Base-by-base conservation (phyloP, 2,329 filamentous ascomycete genomes). In the Capronia coronata region DNA sequence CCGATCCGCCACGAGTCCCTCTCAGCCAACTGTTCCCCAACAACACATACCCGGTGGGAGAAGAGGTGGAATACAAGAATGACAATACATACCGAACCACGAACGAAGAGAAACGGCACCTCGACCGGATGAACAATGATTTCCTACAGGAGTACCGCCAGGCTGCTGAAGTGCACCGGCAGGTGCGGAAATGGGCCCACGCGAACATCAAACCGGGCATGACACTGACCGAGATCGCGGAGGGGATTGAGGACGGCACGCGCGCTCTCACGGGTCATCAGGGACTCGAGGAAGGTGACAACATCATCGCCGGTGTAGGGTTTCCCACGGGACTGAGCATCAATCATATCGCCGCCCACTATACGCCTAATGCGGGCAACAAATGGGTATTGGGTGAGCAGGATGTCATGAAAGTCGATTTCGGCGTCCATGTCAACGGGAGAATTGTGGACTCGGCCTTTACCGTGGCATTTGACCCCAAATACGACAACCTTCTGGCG, bases 321-420 rank as follows among this genome's bases (percentile, higher is more conserved):
- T 94, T 94, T 70, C 88, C 88, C 3, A 88, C 84, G 18, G 88
- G 88, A 45, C 73, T 94, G 47, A 89, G 84, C 65, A 75, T 93
- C 59, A 90, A 94, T 70, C 81, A 93, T 65, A 87, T 86, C 62
- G 87, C 87, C 1, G 88, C 88, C 2, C 88, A 94, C 70, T 94
- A 86, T 67, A 90, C 84, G 6, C 88, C 88, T 8, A 94, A 94
- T 64, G 84, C 86, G 1, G 87, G 87, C 48, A 93, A 93, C 69
- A 94, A 90, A 59, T 80, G 79, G 65, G 70, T 83, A 14, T 63
- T 86, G 53, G 72, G 80, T 52, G 70, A 84, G 55, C 74, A 80
- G 43, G 82, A 86, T 68, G 83, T 86, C 30, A 80, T 86, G 79
- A 86, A 84, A 65, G 80, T 86, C 40, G 83, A 86, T 66, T 84